These are phyloP conservation scores for Glycine soja DNA, from an alignment of 306 rosid species.

Conservation along the genomic window DNA sequence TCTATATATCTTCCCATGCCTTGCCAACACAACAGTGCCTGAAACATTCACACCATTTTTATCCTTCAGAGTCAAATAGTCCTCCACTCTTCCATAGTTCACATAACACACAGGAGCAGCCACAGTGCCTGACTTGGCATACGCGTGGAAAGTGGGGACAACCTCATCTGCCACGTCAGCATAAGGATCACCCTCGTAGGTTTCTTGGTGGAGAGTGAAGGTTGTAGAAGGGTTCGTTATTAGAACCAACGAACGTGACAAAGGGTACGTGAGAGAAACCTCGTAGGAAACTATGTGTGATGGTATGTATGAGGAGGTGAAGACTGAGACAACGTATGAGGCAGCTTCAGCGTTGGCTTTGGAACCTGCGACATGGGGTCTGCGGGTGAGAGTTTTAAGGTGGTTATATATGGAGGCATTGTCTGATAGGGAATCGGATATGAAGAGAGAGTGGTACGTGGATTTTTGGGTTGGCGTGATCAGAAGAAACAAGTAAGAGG, in stretches of 20 bases:
- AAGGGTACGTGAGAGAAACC: slow-evolving; percentile 61
- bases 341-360: slow-evolving; percentile 75
- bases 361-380: slow-evolving; percentile 72
- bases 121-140: slow-evolving; percentile 68
- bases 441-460: slow-evolving; percentile 66
- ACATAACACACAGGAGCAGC: slow-evolving; percentile 61
- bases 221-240: slow-evolving; percentile 43
- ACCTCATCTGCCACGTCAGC: slow-evolving; percentile 59
- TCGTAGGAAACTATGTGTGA: slow-evolving; percentile 62
- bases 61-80: slow-evolving; percentile 52
- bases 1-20: slow-evolving; percentile 65
- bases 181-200: slow-evolving; percentile 61
- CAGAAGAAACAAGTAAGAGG: slow-evolving; percentile 52
- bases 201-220: slow-evolving; percentile 56
- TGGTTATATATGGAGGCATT: slow-evolving; percentile 62
- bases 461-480: slow-evolving; percentile 53
- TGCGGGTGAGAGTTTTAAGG: slow-evolving; percentile 63
- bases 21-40: slow-evolving; percentile 61
- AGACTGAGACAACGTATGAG: slow-evolving; percentile 55
- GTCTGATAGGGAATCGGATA: slow-evolving; percentile 56
- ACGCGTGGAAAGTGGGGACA: slow-evolving; percentile 72
- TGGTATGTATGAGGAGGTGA: slow-evolving; percentile 52
- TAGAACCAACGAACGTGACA: slow-evolving; percentile 56
- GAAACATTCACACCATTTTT: slow-evolving; percentile 61
- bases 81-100: slow-evolving; percentile 71